Conservation (phyloP, 768 basidiomycete genomes). For the Nidularia sp. region DNA sequence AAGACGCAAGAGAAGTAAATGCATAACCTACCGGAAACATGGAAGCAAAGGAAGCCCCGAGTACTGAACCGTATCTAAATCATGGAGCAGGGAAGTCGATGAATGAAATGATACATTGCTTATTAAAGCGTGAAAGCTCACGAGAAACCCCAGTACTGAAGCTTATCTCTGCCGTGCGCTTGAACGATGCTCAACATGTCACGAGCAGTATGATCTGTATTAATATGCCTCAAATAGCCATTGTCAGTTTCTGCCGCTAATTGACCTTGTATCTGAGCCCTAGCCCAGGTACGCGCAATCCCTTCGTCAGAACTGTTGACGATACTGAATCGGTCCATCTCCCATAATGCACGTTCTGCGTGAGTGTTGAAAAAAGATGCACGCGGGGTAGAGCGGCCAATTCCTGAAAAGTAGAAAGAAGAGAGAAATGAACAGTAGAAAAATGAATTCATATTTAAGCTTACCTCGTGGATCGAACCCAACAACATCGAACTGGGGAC, state of each 20-base stretch:
- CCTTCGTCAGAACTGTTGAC: slow-evolving; percentile 18
- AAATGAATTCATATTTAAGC: slow-evolving; percentile 1
- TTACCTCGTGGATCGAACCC: slow-evolving; percentile 44
- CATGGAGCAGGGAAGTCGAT: no score
- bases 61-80: slow-evolving; percentile 20
- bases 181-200: slow-evolving; percentile 32
- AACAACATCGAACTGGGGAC: slow-evolving; percentile 41
- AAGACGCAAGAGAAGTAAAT: neutral
- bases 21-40: slow-evolving; percentile 17
- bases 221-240: slow-evolving; percentile 23
- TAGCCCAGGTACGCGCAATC: slow-evolving; percentile 25
- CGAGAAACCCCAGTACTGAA: slow-evolving; percentile 26
- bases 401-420: slow-evolving; percentile 15
- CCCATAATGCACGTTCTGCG: slow-evolving; percentile 25
- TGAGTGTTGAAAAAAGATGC: slow-evolving; percentile 29
- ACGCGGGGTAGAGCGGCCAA: slow-evolving; percentile 27
- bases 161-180: slow-evolving; percentile 23
- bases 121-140: slow-evolving; percentile 7
- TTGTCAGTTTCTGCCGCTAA: slow-evolving; percentile 24
- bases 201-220: slow-evolving; percentile 28
- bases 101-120: neutral
- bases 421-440: neutral
- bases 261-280: slow-evolving; percentile 21
- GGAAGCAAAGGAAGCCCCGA: slow-evolving; percentile 20
- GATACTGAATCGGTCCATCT: slow-evolving; percentile 1